Conservation (phyloP, 345 rosid species). For the Syzygium grande region DNA sequence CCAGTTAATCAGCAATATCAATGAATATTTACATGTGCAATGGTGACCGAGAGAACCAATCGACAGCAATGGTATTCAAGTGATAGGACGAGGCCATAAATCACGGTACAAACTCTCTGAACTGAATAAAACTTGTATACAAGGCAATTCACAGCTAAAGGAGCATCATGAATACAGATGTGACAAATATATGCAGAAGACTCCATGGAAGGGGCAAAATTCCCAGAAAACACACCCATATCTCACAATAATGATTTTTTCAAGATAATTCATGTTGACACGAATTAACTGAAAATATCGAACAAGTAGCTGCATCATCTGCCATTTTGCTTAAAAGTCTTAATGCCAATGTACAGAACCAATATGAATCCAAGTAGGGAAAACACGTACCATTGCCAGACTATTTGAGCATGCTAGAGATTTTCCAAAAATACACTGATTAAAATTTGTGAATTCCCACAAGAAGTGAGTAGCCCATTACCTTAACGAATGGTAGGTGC, state of each 20-base stretch:
- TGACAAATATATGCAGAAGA: neutral
- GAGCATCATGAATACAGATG: neutral
- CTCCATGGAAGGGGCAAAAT: neutral
- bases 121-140: neutral
- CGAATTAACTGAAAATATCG: too few species aligned
- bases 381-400: neutral
- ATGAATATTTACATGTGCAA: neutral
- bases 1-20: neutral
- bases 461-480: neutral
- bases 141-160: neutral
- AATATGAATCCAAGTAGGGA: neutral
- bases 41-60: neutral
- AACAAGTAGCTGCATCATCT: neutral
- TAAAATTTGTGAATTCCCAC: neutral
- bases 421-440: neutral
- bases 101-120: neutral
- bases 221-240: neutral
- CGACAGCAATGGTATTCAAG: neutral
- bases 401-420: neutral
- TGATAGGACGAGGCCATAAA: neutral
- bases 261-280: neutral
- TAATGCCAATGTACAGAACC: neutral
- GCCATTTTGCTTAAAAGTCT: neutral
- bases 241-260: neutral
- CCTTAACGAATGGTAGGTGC: neutral